Evolutionary conservation across 441 rosid genomes (phyloP).

Genomic region (Corymbia calophylla): DNA sequence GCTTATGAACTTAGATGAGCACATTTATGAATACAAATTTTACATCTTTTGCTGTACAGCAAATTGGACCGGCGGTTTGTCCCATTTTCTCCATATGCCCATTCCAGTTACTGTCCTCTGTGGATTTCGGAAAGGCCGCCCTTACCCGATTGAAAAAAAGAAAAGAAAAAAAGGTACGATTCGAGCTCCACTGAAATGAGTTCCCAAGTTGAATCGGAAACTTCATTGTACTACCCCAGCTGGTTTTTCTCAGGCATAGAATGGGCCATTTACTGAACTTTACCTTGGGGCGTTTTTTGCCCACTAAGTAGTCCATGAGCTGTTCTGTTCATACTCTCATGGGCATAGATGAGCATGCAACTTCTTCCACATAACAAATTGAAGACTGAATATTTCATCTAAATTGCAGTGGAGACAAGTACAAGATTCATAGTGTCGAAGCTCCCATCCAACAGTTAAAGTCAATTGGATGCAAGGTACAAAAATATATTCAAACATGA

Average conservation of each 20-base stretch:
- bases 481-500: background rate
- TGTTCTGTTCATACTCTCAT: background rate
- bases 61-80: background rate
- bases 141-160: background rate
- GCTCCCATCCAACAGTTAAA: background rate
- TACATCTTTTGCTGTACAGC: background rate
- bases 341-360: background rate
- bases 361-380: background rate
- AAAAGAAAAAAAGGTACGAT: background rate
- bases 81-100: background rate
- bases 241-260: background rate
- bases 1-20: background rate
- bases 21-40: background rate
- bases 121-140: background rate
- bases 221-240: background rate
- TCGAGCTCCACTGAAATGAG: background rate
- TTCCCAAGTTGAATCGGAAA: background rate
- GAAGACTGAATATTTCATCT: background rate
- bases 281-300: background rate
- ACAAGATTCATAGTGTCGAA: background rate
- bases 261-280: background rate
- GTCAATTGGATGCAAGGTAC: background rate
- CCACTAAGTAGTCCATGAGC: background rate
- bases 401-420: background rate
- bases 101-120: background rate